These are phyloP conservation scores for Pseudogymnoascus sp. DNA, from an alignment of 2,329 filamentous ascomycete genomes.

Conservation along the genomic window DNA sequence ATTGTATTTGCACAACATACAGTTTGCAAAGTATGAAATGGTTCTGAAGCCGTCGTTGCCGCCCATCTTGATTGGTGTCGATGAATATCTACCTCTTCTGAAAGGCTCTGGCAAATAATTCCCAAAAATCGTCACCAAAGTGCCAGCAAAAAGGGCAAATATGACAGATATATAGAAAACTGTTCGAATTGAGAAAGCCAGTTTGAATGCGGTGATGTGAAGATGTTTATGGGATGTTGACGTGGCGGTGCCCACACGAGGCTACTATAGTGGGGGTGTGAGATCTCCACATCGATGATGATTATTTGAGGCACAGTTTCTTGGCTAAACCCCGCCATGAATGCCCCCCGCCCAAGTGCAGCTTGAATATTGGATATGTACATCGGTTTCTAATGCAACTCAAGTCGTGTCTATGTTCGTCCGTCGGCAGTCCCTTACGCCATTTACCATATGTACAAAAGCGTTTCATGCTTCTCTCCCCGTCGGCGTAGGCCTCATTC, in stretches of 20 bases:
- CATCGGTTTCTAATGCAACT: background rate
- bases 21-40: slow-evolving; percentile 69
- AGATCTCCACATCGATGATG: slow-evolving; percentile 8
- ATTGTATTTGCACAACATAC: slow-evolving; percentile 30
- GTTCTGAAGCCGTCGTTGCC: slow-evolving; percentile 45
- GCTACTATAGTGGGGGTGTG: slow-evolving; percentile 4
- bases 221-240: slow-evolving; percentile 4
- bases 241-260: background rate
- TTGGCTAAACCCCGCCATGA: background rate
- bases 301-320: slow-evolving; percentile 1
- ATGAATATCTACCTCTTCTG: background rate
- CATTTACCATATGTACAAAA: background rate
- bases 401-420: background rate
- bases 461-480: background rate
- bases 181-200: slow-evolving; percentile 16
- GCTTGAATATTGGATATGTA: background rate
- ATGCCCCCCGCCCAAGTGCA: background rate
- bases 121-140: slow-evolving; percentile 15
- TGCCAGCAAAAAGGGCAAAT: slow-evolving; percentile 14
- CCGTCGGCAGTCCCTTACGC: background rate
- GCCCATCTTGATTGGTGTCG: slow-evolving; percentile 19
- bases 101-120: background rate
- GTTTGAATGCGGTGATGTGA: slow-evolving; percentile 14
- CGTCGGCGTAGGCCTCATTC: no score
- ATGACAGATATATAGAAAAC: slow-evolving; percentile 15